Percentiles rank a stretch among this genome's conserved stretches.
phyloP scores from a whole-genome alignment of 306 rosid genomes.

The Pterocarpus santalinus region DNA sequence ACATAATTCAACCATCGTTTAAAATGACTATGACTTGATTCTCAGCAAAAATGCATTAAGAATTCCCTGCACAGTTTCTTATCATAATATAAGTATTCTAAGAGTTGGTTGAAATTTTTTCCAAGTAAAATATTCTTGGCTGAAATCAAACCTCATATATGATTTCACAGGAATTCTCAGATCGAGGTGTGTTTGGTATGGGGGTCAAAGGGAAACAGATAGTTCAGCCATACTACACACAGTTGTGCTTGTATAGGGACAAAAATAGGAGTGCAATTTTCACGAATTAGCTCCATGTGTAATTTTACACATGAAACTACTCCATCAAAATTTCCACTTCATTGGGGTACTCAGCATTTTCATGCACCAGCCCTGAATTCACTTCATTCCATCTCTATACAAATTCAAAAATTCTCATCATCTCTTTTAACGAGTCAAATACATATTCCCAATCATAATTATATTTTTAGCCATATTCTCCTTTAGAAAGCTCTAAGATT shows the following conservation, averaged over 20 bases:
- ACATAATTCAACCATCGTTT: background rate
- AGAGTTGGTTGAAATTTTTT: background rate
- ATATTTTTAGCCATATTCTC: background rate
- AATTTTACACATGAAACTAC: no score
- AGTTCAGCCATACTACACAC: background rate
- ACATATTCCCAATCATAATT: background rate
- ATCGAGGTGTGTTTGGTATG: background rate
- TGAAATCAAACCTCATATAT: slow-evolving; percentile 20
- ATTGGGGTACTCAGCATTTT: background rate
- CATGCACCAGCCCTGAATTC: slow-evolving; percentile 12
- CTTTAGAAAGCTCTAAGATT: background rate
- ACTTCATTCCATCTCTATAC: background rate
- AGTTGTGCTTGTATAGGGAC: no score
- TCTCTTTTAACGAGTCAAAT: slow-evolving; percentile 8
- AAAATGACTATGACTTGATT: slow-evolving; percentile 5
- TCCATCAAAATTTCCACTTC: no score
- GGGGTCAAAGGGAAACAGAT: slow-evolving; percentile 10
- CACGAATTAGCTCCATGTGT: no score
- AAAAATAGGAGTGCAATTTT: no score
- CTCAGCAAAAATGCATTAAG: slow-evolving; percentile 2
- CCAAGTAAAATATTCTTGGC: background rate
- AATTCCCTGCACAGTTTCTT: slow-evolving; percentile 10
- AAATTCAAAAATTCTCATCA: slow-evolving; percentile 5
- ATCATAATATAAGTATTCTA: background rate
- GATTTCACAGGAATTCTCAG: slow-evolving; percentile 7